These are phyloP conservation scores for Candida lessepsii DNA, from an alignment of 805 yeast species.

Conservation along the genomic window DNA sequence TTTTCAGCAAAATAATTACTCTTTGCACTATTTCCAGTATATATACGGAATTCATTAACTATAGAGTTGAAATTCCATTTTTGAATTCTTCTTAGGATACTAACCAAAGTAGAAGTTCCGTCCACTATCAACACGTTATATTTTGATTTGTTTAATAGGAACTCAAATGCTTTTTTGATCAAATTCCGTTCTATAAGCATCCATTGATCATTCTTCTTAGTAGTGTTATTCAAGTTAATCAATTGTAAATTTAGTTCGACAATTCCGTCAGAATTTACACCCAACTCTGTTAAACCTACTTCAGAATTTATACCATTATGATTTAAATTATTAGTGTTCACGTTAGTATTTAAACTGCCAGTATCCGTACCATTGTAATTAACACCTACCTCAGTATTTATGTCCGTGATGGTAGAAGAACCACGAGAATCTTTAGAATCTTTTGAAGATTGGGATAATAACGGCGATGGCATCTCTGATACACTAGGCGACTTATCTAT, in stretches of 20 bases:
- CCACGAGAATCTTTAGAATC: not conserved
- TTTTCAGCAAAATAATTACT: slow-evolving; percentile 82
- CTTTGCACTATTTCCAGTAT: slow-evolving; percentile 41
- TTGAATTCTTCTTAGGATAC: slow-evolving; percentile 76
- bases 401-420: no score
- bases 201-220: slow-evolving; percentile 56
- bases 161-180: slow-evolving; percentile 62
- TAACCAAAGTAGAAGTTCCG: slow-evolving; percentile 74
- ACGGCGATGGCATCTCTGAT: slow-evolving; percentile 6
- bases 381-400: slow-evolving; percentile 4
- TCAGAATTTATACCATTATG: no score
- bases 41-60: slow-evolving; percentile 79
- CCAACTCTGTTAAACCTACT: no score
- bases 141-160: slow-evolving; percentile 59
- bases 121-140: slow-evolving; percentile 78
- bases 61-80: slow-evolving; percentile 88
- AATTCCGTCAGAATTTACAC: not conserved
- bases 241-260: slow-evolving; percentile 13
- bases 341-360: no score
- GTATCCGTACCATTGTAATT: not conserved
- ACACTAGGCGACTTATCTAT: not conserved
- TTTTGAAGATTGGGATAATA: slow-evolving; percentile 3
- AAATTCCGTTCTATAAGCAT: slow-evolving; percentile 71
- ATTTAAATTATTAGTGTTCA: no score
- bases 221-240: slow-evolving; percentile 21